Evolutionary conservation across 495 filamentous ascomycete species (phyloP), one percentile per base, ranked within the genome.

Genomic region (Penicillium psychrofluorescens): DNA sequence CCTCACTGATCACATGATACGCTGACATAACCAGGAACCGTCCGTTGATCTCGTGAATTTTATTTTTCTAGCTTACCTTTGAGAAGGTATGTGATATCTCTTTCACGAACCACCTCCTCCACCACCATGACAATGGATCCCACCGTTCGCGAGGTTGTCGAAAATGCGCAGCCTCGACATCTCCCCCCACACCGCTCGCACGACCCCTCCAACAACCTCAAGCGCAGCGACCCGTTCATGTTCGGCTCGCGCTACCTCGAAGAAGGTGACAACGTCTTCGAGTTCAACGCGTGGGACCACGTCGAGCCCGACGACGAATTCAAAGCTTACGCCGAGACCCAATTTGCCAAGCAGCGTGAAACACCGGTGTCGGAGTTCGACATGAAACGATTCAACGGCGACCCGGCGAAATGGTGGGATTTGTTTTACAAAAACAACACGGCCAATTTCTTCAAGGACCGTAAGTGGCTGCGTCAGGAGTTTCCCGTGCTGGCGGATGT

Each of bases 281-380:
- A 90, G 57, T 91, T 90, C 80, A 98, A 98, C 63, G 92, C 92
- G 33, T 98, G 92, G 92, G 92, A 98, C 64, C 90, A 97, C 58
- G 92, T 97, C 56, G 81, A 71, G 54, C 84, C 88, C 48, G 89
- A 95, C 59, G 78, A 85, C 43, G 69, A 81, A 22, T 96, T 94
- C 74, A 80, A 80, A 51, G 79, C 83, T 41, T 91, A 89, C 62
- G 83, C 89, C 35, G 77, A 86, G 56, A 61, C 76, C 44, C 92
- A 97, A 62, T 90, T 85, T 56, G 75, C 74, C 29, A 83, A 80
- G 62, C 92, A 98, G 71, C 79, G 89, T 43, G 77, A 80, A 51
- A 70, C 82, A 38, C 91, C 88, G 31, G 91, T 92, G 27, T 86
- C 80, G 10, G 86, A 91, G 29, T 95, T 88, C 66, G 90, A 97